Evolutionary conservation across 2,329 filamentous ascomycete genomes (phyloP).

Genomic region (Talaromyces funiculosus): DNA sequence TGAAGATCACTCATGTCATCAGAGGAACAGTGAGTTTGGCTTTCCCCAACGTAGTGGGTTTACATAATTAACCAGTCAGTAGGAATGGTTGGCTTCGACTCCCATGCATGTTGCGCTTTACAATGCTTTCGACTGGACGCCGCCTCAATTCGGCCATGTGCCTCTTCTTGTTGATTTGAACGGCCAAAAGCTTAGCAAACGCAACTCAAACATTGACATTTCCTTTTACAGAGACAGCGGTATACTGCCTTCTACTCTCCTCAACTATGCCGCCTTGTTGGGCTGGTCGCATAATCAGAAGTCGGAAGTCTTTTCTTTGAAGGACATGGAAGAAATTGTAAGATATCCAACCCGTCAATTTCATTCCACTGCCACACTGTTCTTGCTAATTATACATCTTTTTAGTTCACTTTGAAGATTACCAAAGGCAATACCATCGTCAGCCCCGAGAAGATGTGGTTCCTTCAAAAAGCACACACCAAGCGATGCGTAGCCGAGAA

Average conservation of each 20-base stretch:
- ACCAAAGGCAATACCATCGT: conserved; percentile 87
- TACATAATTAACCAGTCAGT: too few relatives aligned
- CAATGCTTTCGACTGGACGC: conserved; percentile 66
- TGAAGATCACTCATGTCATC: conserved; percentile 94
- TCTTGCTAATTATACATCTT: conserved; percentile 21
- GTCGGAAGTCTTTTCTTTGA: conserved; percentile 65
- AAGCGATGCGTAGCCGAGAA: conserved; percentile 42
- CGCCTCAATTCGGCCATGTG: conserved; percentile 73
- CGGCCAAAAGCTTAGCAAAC: conserved; percentile 81
- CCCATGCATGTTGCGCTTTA: conserved; percentile 73
- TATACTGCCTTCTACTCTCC: conserved; percentile 58
- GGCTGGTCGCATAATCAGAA: conserved; percentile 70
- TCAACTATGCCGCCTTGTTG: conserved; percentile 78
- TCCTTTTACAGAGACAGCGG: conserved; percentile 52
- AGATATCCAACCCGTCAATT: conserved; percentile 19
- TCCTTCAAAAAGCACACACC: conserved; percentile 70
- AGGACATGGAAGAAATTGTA: conserved; percentile 65
- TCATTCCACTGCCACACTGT: too few relatives aligned
- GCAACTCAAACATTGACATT: conserved; percentile 63
- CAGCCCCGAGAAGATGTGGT: conserved; percentile 70
- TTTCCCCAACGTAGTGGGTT: too few relatives aligned
- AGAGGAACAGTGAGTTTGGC: conserved; percentile 62
- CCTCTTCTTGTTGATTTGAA: conserved; percentile 64
- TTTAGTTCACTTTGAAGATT: conserved; percentile 75
- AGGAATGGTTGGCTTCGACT: conserved; percentile 95